These are phyloP conservation scores for Nothophoma quercina DNA, from an alignment of 2,329 filamentous ascomycete genomes.

Conservation along the genomic window DNA sequence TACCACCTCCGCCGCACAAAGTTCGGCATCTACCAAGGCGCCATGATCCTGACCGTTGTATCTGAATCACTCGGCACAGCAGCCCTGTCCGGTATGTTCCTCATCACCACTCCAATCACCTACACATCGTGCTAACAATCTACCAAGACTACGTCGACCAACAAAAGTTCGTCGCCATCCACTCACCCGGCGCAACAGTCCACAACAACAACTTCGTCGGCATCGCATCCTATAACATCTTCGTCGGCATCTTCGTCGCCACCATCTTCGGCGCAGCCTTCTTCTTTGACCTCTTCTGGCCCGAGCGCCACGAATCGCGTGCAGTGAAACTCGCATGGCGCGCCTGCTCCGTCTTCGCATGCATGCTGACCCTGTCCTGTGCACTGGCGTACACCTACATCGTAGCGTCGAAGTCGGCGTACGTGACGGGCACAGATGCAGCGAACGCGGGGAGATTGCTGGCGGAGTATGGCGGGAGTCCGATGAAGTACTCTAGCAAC, in stretches of 20 bases:
- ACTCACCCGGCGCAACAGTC: conserved; percentile 52
- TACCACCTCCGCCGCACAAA: conserved; percentile 65
- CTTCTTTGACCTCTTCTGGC: conserved; percentile 70
- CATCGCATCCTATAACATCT: conserved; percentile 65
- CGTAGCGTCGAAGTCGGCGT: conserved; percentile 56
- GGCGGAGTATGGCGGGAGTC: conserved; percentile 47
- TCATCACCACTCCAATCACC: not conserved
- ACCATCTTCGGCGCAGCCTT: conserved; percentile 66
- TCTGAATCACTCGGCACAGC: conserved; percentile 66
- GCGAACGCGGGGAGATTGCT: conserved; percentile 44
- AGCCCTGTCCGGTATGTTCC: conserved; percentile 58
- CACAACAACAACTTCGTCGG: conserved; percentile 65
- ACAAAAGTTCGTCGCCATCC: conserved; percentile 56
- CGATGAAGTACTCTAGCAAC: conserved; percentile 58
- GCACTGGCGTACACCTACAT: conserved; percentile 62
- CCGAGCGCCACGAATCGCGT: conserved; percentile 59
- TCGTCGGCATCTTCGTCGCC: conserved; percentile 64
- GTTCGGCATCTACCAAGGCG: conserved; percentile 67
- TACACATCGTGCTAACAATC: not conserved
- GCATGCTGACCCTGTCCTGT: conserved; percentile 56
- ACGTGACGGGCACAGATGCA: conserved; percentile 53
- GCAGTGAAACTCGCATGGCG: conserved; percentile 63
- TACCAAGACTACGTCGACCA: conserved; percentile 63
- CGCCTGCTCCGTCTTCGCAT: conserved; percentile 59
- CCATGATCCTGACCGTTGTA: conserved; percentile 65